Evolutionary conservation across 305 asterid species (phyloP), one percentile per base, ranked within the genome.

Genomic region (Vinca major): DNA sequence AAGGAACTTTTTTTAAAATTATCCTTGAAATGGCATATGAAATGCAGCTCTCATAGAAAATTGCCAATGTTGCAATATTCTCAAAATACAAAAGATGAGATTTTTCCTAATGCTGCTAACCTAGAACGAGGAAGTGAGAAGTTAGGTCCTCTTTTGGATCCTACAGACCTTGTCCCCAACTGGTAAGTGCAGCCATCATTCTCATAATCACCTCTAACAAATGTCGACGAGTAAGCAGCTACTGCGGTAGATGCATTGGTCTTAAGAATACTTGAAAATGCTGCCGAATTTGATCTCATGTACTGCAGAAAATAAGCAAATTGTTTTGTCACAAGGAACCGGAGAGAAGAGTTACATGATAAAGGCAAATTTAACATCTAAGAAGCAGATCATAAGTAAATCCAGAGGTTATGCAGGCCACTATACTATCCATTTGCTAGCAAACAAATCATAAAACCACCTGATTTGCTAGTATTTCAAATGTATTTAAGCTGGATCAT

Each of bases 111-210:
- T 64, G 19, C 64, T 66, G 54, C 60, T 57, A 55, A 78, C 86
- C 82, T 73, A n/a, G 80, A 73, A 39, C 73, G 77, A 55, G 84
- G 81, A 56, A 74, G 77, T 44, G 79, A 74, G 71, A 74, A 74
- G 60, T 64, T 21, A 16, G 19, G 68, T 52, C 79, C 68, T 44
- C 62, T 73, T 75, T 76, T 79, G 72, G 66, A 19, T 52, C 50
- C 67, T 10, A 16, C 44, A 16, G 62, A 58, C 68, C 66, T 54
- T 62, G 66, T 21, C 66, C 62, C 63, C 41, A 66, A 65, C 66
- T 53, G 43, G 21, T 63, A 69, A 5, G 33, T 45, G 62, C 53
- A 67, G 33, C 62, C 68, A 60, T 50, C 63, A 36, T 72, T 68
- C 72, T 80, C 69, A 73, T 69, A 20, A 19, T 72, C 73, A 63